A percentile compares a stretch with the other conserved stretches of the same genome.
Conservation (phyloP, 176 grass and related monocot genomes). For the Ensete glaucum region DNA sequence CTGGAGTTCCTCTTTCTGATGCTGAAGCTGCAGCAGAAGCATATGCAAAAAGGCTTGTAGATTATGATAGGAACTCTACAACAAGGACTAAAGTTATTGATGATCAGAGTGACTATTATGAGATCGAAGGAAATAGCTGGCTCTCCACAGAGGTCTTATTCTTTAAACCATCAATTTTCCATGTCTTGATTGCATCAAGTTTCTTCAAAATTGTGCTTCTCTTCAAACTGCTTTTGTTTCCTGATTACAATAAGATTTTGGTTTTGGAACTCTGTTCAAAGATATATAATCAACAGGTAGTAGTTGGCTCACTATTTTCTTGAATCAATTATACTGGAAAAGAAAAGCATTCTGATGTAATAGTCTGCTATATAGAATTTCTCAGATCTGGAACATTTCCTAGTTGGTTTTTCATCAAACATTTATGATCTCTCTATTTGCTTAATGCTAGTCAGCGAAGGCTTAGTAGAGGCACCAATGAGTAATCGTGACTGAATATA, state of each 20-base stretch:
- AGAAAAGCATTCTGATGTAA: background rate
- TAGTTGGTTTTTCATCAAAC: no score
- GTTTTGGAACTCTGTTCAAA: background rate
- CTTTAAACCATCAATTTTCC: slow-evolving; percentile 14
- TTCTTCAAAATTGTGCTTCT: background rate
- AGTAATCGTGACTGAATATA: background rate
- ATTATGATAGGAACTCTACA: slow-evolving; percentile 84
- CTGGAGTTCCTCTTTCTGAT: slow-evolving; percentile 59
- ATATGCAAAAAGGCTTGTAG: slow-evolving; percentile 90
- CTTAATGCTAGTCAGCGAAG: background rate
- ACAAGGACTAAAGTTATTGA: slow-evolving; percentile 97
- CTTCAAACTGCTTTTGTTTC: no score
- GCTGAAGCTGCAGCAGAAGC: slow-evolving; percentile 73
- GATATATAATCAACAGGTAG: background rate
- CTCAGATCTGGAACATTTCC: no score
- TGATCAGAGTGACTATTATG: slow-evolving; percentile 97
- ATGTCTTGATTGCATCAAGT: slow-evolving; percentile 8
- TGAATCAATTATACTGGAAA: background rate
- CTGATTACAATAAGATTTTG: background rate
- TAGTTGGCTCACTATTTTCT: background rate
- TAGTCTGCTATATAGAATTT: no score
- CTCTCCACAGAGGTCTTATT: slow-evolving; percentile 62
- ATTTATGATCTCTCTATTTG: no score
- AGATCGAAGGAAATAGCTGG: slow-evolving; percentile 99
- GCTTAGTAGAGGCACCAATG: background rate